Percentiles rank a stretch among this genome's conserved stretches.
Evolutionary conservation across 371 early-diverging fungal species (phyloP).

Genomic region (Basidiobolus heterosporus): DNA sequence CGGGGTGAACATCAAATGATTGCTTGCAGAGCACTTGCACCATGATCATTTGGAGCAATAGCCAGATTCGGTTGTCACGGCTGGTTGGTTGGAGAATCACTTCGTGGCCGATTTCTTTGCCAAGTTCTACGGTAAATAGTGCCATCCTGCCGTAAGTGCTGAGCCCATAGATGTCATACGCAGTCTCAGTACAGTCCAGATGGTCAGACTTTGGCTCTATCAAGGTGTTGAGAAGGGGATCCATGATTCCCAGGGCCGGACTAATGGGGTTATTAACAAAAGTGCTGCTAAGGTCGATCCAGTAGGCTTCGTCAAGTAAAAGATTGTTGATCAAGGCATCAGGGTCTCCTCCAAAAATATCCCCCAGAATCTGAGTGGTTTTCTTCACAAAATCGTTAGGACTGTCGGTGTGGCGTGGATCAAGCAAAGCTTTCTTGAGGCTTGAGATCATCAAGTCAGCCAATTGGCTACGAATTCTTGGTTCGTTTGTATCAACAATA

Average conservation of each 20-base stretch:
- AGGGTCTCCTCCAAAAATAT: no score
- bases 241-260: slow-evolving; percentile 11
- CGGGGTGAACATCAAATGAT: slow-evolving; percentile 10
- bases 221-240: slow-evolving; percentile 12
- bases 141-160: slow-evolving; percentile 30
- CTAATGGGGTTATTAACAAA: slow-evolving; percentile 9
- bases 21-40: slow-evolving; percentile 14
- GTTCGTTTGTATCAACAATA: no score
- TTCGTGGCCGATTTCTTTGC: slow-evolving; percentile 10
- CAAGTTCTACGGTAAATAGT: slow-evolving; percentile 19
- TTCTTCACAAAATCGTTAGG: neutral
- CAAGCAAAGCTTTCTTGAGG: no score
- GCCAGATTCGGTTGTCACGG: slow-evolving; percentile 16
- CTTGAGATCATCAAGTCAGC: no score
- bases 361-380: neutral
- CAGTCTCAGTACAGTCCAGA: slow-evolving; percentile 4
- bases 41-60: slow-evolving; percentile 20
- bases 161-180: slow-evolving; percentile 32
- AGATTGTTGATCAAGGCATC: no score
- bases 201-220: neutral
- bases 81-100: slow-evolving; percentile 10
- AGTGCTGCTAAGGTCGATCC: slow-evolving; percentile 11
- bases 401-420: neutral
- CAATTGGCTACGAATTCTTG: no score
- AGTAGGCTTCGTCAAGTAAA: slow-evolving; percentile 14